Conservation (phyloP, 2,329 filamentous ascomycete genomes). For the Alternaria novae-zelandiae region DNA sequence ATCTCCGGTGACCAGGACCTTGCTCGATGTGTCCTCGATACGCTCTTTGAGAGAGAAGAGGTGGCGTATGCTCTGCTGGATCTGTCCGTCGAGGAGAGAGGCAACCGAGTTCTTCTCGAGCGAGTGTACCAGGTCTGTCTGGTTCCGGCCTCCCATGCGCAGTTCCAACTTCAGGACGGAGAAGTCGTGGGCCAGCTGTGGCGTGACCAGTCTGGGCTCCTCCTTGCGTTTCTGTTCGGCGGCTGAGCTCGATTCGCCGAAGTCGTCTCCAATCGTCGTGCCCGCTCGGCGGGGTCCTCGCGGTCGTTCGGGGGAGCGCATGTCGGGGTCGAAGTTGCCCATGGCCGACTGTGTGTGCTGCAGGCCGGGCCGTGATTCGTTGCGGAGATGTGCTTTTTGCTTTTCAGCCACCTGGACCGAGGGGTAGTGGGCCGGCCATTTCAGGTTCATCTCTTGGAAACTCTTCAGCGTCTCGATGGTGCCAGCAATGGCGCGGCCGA, state of each 20-base stretch:
- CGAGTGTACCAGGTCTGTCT: conserved; percentile 91
- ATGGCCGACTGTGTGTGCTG: conserved; percentile 68
- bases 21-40: conserved; percentile 97
- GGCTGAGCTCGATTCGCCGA: conserved; percentile 74
- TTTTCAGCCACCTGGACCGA: conserved; percentile 68
- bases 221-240: conserved; percentile 66
- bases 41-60: conserved; percentile 84
- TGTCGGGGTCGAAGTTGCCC: conserved; percentile 54
- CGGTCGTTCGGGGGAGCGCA: conserved; percentile 54
- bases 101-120: conserved; percentile 92
- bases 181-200: conserved; percentile 94
- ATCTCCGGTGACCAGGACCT: conserved; percentile 94
- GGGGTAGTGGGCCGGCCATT: conserved; percentile 95
- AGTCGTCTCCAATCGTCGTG: conserved; percentile 68
- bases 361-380: conserved; percentile 66
- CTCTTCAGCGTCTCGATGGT: conserved; percentile 83
- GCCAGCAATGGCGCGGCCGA: conserved; percentile 86
- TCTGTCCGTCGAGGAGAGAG: conserved; percentile 89
- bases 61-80: conserved; percentile 91
- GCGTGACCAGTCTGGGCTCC: conserved; percentile 85
- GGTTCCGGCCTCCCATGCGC: conserved; percentile 84
- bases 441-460: conserved; percentile 85
- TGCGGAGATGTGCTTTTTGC: conserved; percentile 47
- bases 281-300: conserved; percentile 69
- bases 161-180: conserved; percentile 94